Base-by-base conservation (phyloP, 345 rosid genomes). In the Moricandia moricandioides region DNA sequence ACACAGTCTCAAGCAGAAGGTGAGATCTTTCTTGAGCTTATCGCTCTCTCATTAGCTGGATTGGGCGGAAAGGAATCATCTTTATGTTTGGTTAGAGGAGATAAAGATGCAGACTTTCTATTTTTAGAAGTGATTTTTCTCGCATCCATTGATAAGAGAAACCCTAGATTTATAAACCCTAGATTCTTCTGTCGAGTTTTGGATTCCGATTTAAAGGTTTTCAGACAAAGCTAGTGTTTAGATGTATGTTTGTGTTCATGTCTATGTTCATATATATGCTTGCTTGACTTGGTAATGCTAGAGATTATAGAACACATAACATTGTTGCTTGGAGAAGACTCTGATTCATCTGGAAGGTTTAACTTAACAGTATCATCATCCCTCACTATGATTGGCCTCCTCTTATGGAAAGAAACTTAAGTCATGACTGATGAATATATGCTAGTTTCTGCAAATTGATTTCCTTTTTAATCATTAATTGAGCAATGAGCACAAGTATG, bases 391-490 rank as follows among this genome's bases (percentile, higher is more conserved):
- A 3, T 39, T 39, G 47, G 13, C 13, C 3, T 39, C 13, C 47
- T 65, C 14, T 52, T 62, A 54, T 62, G 34, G 64, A 61, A 68
- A 75, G 74, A 49, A 33, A n/a, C 52, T 21, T 21, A 7, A 58
- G 51, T 33, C 4, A 18, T 5, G 18, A 39, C 18, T 56, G 37
- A 33, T 33, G 47, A 45, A 18, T 71, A 40, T 52, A 3, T 0
- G 31, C 31, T 29, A 6, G 73, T 60, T 26, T 37, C 24, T 51
- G 67, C 2, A 2, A 59, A 35, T 35, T 35, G 9, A 35, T 39
- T 39, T 14, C 11, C 14, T 29, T 27, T 33, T 33, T 21, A 11
- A 26, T 67, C 24, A n/a, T 39, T 16, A 17, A 9, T 43, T 43
- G 51, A n/a, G 37, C n/a, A 9, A 31, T 43, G 51, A n/a, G 37